Evolutionary conservation across 2,329 filamentous ascomycete genomes (phyloP).

Genomic region (Curvularia hawaiiensis): DNA sequence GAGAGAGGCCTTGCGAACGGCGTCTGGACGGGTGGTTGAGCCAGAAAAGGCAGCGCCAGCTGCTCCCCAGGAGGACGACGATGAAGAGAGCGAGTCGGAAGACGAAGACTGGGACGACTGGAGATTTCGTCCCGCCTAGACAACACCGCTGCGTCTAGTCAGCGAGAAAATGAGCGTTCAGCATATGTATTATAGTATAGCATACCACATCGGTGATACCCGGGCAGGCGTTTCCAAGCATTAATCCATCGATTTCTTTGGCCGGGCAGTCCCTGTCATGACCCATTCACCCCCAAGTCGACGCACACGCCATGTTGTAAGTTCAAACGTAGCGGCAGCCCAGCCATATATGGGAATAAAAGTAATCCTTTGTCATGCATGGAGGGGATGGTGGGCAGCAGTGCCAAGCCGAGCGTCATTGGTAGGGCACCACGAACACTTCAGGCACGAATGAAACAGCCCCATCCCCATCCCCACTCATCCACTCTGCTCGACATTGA

Average conservation of each 20-base stretch:
- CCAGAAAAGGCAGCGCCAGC: slow-evolving; percentile 16
- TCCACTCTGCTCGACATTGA: slow-evolving; percentile 11
- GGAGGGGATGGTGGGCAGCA: slow-evolving; percentile 7
- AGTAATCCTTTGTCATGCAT: neutral
- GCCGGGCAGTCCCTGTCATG: slow-evolving; percentile 3
- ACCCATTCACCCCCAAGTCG: neutral
- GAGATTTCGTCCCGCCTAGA: slow-evolving; percentile 45
- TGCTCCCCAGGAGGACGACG: slow-evolving; percentile 19
- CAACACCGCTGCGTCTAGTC: slow-evolving; percentile 10
- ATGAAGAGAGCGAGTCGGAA: slow-evolving; percentile 46
- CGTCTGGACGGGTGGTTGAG: slow-evolving; percentile 19
- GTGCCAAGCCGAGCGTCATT: slow-evolving; percentile 21
- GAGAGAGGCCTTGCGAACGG: slow-evolving; percentile 49
- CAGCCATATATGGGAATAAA: neutral
- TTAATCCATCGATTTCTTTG: slow-evolving; percentile 9
- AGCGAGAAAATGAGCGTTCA: slow-evolving; percentile 15
- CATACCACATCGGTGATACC: slow-evolving; percentile 31
- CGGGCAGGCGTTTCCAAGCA: slow-evolving; percentile 21
- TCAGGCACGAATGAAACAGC: slow-evolving; percentile 21
- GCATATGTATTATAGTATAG: slow-evolving; percentile 27
- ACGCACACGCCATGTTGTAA: neutral
- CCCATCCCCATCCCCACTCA: slow-evolving; percentile 16
- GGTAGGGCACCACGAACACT: slow-evolving; percentile 22
- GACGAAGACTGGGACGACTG: slow-evolving; percentile 48
- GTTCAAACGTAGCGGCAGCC: neutral